Base-by-base conservation (phyloP, 345 rosid species). In the Psidium friedrichsthalianum region DNA sequence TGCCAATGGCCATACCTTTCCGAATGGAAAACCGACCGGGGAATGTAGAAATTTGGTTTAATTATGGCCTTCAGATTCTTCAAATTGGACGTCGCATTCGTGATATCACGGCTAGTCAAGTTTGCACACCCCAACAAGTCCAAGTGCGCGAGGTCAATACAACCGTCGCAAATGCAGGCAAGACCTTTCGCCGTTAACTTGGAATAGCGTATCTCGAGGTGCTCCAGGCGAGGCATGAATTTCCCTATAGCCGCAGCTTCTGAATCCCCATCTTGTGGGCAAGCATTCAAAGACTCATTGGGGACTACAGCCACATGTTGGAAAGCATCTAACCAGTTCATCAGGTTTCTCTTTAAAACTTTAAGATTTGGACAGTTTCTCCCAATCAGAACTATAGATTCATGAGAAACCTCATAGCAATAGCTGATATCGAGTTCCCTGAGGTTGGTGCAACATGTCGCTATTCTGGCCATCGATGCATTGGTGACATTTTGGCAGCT, bases 1-100 rank as follows among this genome's bases (percentile, higher is more conserved):
- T 90, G 90, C 98, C 98, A 95, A 86, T 95, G 98, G 8, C 95
- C 94, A 42, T 94, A 94, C 83, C 97, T 92, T 85, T 95, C 97
- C 0, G 87, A 84, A 69, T 92, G 94, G 87, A 90, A 88, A 57
- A 90, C 92, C 22, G 92, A 91, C 89, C 94, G 92, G 52, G 98
- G 98, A 83, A 93, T 91, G 74, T 90, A 93, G 54, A 92, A 92
- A 86, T 94, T 92, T 2, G 97, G 94, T 89, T 90, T 95, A 88
- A 92, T 92, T 82, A 95, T 54, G 88, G 90, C 88, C 92, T 90
- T 93, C 88, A 95, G 84, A 69, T 85, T 87, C 89, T 92, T 94
- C 90, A 94, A 85, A 56, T 88, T 89, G 3, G 92, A 88, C 1
- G 91, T 86, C 0, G 87, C 90, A 83, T 86, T 94, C 27, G 74